Conservation (phyloP, 2,329 filamentous ascomycete genomes). For the Penicillium concentricum region DNA sequence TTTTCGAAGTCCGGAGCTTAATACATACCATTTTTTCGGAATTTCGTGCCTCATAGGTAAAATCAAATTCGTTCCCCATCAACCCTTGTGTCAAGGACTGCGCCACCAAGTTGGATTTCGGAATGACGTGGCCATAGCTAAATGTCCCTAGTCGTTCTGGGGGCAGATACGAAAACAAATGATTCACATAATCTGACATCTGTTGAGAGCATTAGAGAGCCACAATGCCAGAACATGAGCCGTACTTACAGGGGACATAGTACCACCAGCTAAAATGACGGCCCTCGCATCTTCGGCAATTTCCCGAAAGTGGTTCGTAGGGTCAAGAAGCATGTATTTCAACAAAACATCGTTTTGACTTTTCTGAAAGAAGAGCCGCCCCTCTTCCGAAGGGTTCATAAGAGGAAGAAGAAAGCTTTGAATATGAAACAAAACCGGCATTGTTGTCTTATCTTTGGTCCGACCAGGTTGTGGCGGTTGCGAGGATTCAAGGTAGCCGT, state of each 20-base stretch:
- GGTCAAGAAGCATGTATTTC: slow-evolving; percentile 85
- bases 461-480: slow-evolving; percentile 49
- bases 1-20: background rate
- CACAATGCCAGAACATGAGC: background rate
- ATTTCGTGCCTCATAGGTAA: slow-evolving; percentile 77
- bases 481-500: slow-evolving; percentile 73
- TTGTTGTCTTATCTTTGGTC: slow-evolving; percentile 31
- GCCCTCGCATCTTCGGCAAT: slow-evolving; percentile 81
- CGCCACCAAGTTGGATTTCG: slow-evolving; percentile 74
- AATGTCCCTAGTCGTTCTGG: slow-evolving; percentile 68
- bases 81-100: slow-evolving; percentile 62
- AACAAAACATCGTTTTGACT: slow-evolving; percentile 56
- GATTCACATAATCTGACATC: slow-evolving; percentile 83
- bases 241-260: slow-evolving; percentile 76
- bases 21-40: slow-evolving; percentile 59
- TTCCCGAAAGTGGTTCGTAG: slow-evolving; percentile 84
- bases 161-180: slow-evolving; percentile 76
- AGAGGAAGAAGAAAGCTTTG: slow-evolving; percentile 73
- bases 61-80: slow-evolving; percentile 66
- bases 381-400: slow-evolving; percentile 76
- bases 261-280: slow-evolving; percentile 88
- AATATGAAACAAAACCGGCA: slow-evolving; percentile 61
- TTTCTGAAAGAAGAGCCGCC: slow-evolving; percentile 58
- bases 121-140: slow-evolving; percentile 94
- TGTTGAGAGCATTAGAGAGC: slow-evolving; percentile 26